Evolutionary conservation across 805 yeast species (phyloP).

Genomic region (Cyberlindnera meyerae): DNA sequence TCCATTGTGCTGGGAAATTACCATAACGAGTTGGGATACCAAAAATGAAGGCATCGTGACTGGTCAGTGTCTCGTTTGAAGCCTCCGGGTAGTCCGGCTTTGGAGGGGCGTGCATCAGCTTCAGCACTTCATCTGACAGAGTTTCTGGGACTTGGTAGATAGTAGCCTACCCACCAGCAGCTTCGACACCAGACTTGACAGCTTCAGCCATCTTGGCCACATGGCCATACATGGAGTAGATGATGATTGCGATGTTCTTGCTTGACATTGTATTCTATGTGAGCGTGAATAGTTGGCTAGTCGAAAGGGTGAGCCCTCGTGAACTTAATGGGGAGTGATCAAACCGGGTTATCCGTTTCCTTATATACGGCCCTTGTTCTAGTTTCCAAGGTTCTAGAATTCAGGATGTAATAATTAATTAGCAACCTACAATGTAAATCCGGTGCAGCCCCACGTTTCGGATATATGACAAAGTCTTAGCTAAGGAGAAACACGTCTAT

Average conservation of each 20-base stretch:
- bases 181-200: slow-evolving; percentile 62
- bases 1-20: slow-evolving; percentile 69
- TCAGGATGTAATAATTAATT: too few species aligned
- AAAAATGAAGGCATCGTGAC: slow-evolving; percentile 69
- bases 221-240: slow-evolving; percentile 82
- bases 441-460: too few species aligned
- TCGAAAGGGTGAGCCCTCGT: too few species aligned
- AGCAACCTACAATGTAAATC: too few species aligned
- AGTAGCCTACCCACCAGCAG: slow-evolving; percentile 65
- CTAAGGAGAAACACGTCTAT: too few species aligned
- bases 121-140: slow-evolving; percentile 54
- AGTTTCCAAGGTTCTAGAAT: too few species aligned
- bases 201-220: slow-evolving; percentile 63
- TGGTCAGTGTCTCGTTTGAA: slow-evolving; percentile 46
- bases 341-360: too few species aligned
- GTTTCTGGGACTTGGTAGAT: slow-evolving; percentile 82
- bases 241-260: slow-evolving; percentile 29
- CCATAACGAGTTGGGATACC: slow-evolving; percentile 84
- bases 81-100: slow-evolving; percentile 56
- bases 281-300: too few species aligned
- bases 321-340: too few species aligned
- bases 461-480: too few species aligned
- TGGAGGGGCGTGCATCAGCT: slow-evolving; percentile 59
- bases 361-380: too few species aligned
- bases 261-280: not conserved